Evolutionary conservation across 1,139 yeast genomes (phyloP).

Genomic region (Lodderomyces margitis): DNA sequence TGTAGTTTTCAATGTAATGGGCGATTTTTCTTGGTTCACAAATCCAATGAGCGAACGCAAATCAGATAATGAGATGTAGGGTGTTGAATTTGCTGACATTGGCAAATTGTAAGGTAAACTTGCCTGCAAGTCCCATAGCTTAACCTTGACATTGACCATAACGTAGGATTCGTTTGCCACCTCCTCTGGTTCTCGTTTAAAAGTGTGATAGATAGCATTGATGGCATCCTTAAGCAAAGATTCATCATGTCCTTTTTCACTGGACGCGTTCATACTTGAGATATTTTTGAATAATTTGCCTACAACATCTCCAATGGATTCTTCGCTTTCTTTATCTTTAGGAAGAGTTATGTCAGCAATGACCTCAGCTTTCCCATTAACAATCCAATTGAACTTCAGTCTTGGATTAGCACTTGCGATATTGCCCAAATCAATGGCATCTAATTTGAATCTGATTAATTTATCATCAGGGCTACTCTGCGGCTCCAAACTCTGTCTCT

Average conservation of each 20-base stretch:
- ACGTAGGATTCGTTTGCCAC: slow-evolving; percentile 36
- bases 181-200: slow-evolving; percentile 18
- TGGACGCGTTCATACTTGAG: slow-evolving; percentile 12
- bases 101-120: slow-evolving; percentile 55
- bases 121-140: slow-evolving; percentile 61
- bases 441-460: slow-evolving; percentile 60
- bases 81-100: slow-evolving; percentile 44
- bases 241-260: slow-evolving; percentile 20
- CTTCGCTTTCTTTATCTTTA: slow-evolving; percentile 20
- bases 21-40: slow-evolving; percentile 45
- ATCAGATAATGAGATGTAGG: slow-evolving; percentile 58
- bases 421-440: slow-evolving; percentile 57
- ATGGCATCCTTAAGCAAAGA: slow-evolving; percentile 41
- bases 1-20: slow-evolving; percentile 50
- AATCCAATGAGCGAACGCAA: slow-evolving; percentile 59
- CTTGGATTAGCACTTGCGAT: slow-evolving; percentile 33
- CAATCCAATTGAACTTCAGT: slow-evolving; percentile 66
- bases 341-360: slow-evolving; percentile 63
- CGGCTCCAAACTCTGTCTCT: slow-evolving; percentile 36
- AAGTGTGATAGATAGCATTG: slow-evolving; percentile 45
- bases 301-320: slow-evolving; percentile 25
- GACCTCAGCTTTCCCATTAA: slow-evolving; percentile 67
- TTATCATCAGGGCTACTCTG: slow-evolving; percentile 32
- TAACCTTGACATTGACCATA: slow-evolving; percentile 62
- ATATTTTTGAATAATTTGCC: slow-evolving; percentile 30